Percentiles rank a stretch among this genome's conserved stretches.
Evolutionary conservation across 2,329 filamentous ascomycete species (phyloP).

Genomic region (Aspergillaceae sp.): DNA sequence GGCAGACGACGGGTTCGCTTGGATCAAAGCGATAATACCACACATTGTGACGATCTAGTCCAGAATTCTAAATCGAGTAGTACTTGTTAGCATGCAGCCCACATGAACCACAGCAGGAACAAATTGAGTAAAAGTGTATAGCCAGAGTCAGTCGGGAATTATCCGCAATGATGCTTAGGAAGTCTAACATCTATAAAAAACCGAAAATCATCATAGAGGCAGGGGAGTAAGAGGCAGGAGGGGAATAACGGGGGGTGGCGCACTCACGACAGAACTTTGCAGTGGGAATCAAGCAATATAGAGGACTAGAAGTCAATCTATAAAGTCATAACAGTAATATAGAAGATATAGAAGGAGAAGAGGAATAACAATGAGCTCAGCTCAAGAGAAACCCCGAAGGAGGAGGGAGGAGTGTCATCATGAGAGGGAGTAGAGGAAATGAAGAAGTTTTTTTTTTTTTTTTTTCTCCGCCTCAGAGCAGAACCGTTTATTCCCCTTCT

Average conservation of each 20-base stretch:
- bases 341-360: neutral
- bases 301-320: neutral
- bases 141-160: constrained; percentile 18
- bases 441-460: constrained; percentile 9
- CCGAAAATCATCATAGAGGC: constrained; percentile 33
- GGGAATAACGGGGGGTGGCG: neutral
- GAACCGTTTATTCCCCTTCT: neutral
- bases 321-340: constrained; percentile 13
- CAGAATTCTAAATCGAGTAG: constrained; percentile 5
- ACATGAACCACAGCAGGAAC: constrained; percentile 6
- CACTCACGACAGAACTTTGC: neutral
- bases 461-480: constrained; percentile 4
- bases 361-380: neutral
- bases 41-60: constrained; percentile 44
- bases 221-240: constrained; percentile 1
- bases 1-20: constrained; percentile 46
- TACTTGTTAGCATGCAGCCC: constrained; percentile 1
- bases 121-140: constrained; percentile 14
- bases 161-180: constrained; percentile 37
- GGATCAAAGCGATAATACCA: constrained; percentile 54
- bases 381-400: constrained; percentile 1
- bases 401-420: constrained; percentile 14
- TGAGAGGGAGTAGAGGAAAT: constrained; percentile 13
- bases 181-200: constrained; percentile 44
- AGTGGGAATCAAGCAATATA: no score